Percentiles rank a stretch among this genome's conserved stretches.
phyloP scores from a whole-genome alignment of 805 yeast species.

The Candida easanensis region DNA sequence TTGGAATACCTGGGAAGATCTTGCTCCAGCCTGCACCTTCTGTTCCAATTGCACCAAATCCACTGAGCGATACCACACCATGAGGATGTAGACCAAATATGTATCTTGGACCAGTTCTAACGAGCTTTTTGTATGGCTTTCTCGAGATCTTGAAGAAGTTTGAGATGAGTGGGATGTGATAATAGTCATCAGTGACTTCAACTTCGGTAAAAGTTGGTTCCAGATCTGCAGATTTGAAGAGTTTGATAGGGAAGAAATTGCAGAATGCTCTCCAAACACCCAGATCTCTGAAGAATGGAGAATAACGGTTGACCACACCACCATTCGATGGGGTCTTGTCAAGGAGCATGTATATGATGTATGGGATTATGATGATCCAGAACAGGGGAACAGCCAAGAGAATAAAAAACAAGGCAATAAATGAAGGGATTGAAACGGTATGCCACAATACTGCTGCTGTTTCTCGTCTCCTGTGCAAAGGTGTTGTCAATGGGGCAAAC shows the following conservation, averaged over 20 bases:
- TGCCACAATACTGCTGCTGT: constrained; percentile 74
- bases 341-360: constrained; percentile 52
- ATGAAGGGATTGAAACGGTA: constrained; percentile 62
- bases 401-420: constrained; percentile 52
- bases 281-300: constrained; percentile 53
- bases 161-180: constrained; percentile 13
- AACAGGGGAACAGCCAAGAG: constrained; percentile 54
- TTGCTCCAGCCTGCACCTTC: constrained; percentile 71
- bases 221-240: constrained; percentile 66
- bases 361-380: constrained; percentile 70
- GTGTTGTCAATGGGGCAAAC: constrained; percentile 57
- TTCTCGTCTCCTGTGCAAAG: constrained; percentile 56
- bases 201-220: constrained; percentile 65
- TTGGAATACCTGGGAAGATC: constrained; percentile 79
- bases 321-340: constrained; percentile 80
- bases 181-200: constrained; percentile 21
- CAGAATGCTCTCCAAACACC: constrained; percentile 70
- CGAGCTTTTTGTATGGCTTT: constrained; percentile 29
- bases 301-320: constrained; percentile 52
- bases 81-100: constrained; percentile 96
- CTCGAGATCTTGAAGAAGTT: constrained; percentile 19
- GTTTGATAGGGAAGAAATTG: constrained; percentile 72
- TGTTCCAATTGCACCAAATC: constrained; percentile 78
- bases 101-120: constrained; percentile 66
- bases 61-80: constrained; percentile 92